Evolutionary conservation across 768 basidiomycete species (phyloP), one percentile per base, ranked within the genome.

Genomic region (Amanita pseudoporphyria): DNA sequence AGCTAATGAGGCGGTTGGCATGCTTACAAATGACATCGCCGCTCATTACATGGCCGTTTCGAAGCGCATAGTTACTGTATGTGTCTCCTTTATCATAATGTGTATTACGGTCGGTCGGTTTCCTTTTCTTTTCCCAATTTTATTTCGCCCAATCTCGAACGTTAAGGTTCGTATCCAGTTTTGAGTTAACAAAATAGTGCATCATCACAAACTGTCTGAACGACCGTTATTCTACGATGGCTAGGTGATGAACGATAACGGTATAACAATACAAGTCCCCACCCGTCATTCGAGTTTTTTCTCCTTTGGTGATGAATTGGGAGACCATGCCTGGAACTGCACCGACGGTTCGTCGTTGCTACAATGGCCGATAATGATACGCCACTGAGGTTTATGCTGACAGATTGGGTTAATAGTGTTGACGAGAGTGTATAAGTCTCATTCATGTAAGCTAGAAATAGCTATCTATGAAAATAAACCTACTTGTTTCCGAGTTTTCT

Each of bases 51-150:
- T 43, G 47, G 47, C 47, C 38, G 16, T 37, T 38, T 37, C 14
- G 24, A 48, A 36, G 47, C 31, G 18, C 28, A 42, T 42, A 43
- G 39, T 50, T 50, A 50, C 49, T 50, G 47, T 50, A 41, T 50
- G 47, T 48, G 47, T 48, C 47, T 40, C 24, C 31, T 26, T 28
- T 47, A 40, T 50, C 49, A 42, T 50, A 36, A 43, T 24, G 38
- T 40, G 49, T 50, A 40, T 50, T 49, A 43, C 49, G 49, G 49
- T 50, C 40, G 49, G 49, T 50, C 49, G 39, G 5, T 50, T 39
- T 26, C 49, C 43, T 36, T 28, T 19, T 14, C 19, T 39, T 38
- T 40, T 19, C 38, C 32, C 16, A 47, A 21, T 35, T 26, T 26
- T 39, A 39, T 40, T 12, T 38, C 36, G 21, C 28, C 47, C 30